A percentile compares a stretch with the other conserved stretches of the same genome.
Evolutionary conservation across 2,329 filamentous ascomycete genomes (phyloP).

Genomic region (Alternaria infectoria): DNA sequence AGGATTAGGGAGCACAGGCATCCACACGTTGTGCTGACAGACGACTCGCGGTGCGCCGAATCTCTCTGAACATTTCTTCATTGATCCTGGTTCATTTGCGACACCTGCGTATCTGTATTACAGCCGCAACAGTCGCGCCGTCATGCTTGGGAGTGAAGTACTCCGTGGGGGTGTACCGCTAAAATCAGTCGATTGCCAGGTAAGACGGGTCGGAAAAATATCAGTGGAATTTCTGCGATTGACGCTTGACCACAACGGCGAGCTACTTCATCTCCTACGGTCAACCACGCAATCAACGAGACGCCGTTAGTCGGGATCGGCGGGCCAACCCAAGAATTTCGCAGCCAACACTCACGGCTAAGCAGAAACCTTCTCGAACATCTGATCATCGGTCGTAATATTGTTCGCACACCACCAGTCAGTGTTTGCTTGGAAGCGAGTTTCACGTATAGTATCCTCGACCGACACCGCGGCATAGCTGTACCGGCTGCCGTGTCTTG

Average conservation of each 20-base stretch:
- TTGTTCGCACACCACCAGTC: conserved; percentile 8
- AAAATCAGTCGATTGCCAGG: neutral
- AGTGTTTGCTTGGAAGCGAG: conserved; percentile 6
- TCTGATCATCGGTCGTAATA: neutral
- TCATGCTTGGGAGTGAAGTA: neutral
- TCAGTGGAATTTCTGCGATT: neutral
- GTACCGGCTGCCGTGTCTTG: neutral
- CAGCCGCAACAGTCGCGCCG: neutral
- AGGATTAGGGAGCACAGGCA: neutral
- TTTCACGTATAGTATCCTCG: conserved; percentile 5
- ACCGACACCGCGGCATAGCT: conserved; percentile 1
- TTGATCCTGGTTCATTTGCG: neutral
- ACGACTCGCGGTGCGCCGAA: neutral
- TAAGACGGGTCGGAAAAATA: neutral
- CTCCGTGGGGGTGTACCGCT: neutral
- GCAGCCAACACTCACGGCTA: neutral
- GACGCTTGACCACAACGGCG: neutral
- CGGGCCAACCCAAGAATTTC: neutral
- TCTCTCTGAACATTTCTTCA: neutral
- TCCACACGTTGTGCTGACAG: neutral
- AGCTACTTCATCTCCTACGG: neutral
- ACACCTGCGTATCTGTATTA: neutral
- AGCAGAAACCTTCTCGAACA: conserved; percentile 3
- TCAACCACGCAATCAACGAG: neutral
- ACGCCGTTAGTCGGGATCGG: neutral